Percentiles rank a stretch among this genome's conserved stretches.
Conservation (phyloP, 305 asterid species). For the Fraxinus sp. region DNA sequence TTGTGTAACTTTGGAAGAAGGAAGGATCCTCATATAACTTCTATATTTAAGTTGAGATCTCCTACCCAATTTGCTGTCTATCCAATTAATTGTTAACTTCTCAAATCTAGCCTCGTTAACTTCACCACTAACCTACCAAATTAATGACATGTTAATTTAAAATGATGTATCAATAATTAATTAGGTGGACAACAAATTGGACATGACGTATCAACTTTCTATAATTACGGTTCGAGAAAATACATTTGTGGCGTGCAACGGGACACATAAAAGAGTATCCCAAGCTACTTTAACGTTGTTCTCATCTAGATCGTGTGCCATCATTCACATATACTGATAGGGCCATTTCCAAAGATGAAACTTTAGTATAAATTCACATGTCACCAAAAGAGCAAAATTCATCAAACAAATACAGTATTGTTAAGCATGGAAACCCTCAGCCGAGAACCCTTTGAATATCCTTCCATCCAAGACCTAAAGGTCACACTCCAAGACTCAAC, state of each 20-base stretch:
- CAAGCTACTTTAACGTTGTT: neutral
- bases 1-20: too few relatives aligned
- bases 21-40: neutral
- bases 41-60: too few relatives aligned
- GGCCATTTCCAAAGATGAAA: neutral
- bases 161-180: too few relatives aligned
- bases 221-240: neutral
- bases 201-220: too few relatives aligned
- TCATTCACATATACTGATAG: neutral
- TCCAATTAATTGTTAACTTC: too few relatives aligned
- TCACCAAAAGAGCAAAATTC: neutral
- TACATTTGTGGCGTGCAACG: neutral
- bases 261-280: neutral
- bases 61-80: too few relatives aligned
- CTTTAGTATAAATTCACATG: neutral
- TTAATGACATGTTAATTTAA: too few relatives aligned
- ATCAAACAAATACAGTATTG: neutral
- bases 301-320: neutral
- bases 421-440: constrained; percentile 31
- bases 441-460: constrained; percentile 4
- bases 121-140: too few relatives aligned
- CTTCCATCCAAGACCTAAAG: constrained; percentile 32
- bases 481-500: constrained; percentile 37
- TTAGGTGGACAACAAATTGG: neutral
- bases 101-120: too few relatives aligned